A percentile compares a stretch with the other conserved stretches of the same genome.
Evolutionary conservation across 139 green algal species (phyloP).

Genomic region (Auxenochlorella pyrenoidosa): DNA sequence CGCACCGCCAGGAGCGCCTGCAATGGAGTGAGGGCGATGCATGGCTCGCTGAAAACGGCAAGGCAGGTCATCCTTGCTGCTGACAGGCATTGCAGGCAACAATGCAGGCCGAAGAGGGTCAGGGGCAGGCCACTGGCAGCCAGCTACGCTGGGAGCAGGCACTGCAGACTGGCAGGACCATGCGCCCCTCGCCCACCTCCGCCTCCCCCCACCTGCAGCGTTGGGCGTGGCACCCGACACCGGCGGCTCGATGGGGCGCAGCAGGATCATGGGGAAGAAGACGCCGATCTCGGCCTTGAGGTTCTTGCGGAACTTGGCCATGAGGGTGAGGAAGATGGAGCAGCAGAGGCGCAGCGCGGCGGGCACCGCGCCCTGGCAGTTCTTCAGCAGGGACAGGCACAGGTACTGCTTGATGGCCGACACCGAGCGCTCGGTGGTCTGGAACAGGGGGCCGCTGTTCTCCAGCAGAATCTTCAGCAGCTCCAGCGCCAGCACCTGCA

Average conservation of each 20-base stretch:
- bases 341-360: constrained; percentile 70
- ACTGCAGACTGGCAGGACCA: not conserved
- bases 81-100: not conserved
- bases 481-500: constrained; percentile 93
- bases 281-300: constrained; percentile 96
- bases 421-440: constrained; percentile 82
- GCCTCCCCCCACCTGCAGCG: not conserved
- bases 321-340: constrained; percentile 94
- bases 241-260: constrained; percentile 85
- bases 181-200: not conserved
- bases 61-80: not conserved
- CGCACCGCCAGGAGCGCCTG: not conserved
- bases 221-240: constrained; percentile 8
- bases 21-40: not conserved
- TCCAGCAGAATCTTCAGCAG: constrained; percentile 97
- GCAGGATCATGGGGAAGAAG: constrained; percentile 98
- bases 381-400: constrained; percentile 96
- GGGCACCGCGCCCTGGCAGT: constrained; percentile 71
- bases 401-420: constrained; percentile 95
- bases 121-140: not conserved
- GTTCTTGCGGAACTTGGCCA: constrained; percentile 80
- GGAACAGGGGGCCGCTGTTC: constrained; percentile 92
- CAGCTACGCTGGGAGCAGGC: not conserved
- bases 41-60: not conserved
- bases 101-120: not conserved